These are phyloP conservation scores for Asterophora parasitica DNA, from an alignment of 768 basidiomycete genomes.

Conservation along the genomic window DNA sequence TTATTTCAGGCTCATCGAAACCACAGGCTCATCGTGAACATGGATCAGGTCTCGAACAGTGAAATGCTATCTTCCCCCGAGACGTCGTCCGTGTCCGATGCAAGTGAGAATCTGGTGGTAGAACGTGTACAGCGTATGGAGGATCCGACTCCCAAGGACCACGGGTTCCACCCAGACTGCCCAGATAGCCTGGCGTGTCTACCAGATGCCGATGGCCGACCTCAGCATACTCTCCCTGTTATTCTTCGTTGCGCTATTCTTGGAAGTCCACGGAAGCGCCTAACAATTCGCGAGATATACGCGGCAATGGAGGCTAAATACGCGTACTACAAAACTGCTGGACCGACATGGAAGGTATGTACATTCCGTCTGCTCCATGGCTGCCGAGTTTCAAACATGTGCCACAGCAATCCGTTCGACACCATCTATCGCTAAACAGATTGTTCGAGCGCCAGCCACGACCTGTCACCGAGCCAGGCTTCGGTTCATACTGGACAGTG, in stretches of 20 bases:
- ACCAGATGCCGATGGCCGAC: constrained; percentile 72
- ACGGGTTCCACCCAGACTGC: constrained; percentile 69
- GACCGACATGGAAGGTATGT: constrained; percentile 79
- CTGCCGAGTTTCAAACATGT: constrained; percentile 12
- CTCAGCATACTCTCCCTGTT: constrained; percentile 81
- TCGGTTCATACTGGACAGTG: constrained; percentile 90
- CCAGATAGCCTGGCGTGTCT: constrained; percentile 75
- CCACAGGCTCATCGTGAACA: constrained; percentile 24
- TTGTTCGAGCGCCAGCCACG: constrained; percentile 79
- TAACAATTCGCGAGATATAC: constrained; percentile 84
- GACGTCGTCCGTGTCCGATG: constrained; percentile 28
- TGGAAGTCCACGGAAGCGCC: constrained; percentile 66
- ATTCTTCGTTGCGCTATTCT: constrained; percentile 83
- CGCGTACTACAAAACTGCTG: constrained; percentile 74
- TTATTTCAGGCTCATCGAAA: constrained; percentile 15
- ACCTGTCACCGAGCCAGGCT: constrained; percentile 80
- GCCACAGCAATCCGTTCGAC: constrained; percentile 78
- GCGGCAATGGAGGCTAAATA: constrained; percentile 86
- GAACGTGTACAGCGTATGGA: constrained; percentile 26
- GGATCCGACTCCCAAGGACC: constrained; percentile 19
- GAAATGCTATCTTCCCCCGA: constrained; percentile 26
- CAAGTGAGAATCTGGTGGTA: constrained; percentile 24
- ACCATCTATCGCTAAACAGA: constrained; percentile 78
- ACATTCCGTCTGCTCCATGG: constrained; percentile 1
- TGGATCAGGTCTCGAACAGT: constrained; percentile 24